These are phyloP conservation scores for Striga asiatica DNA, from an alignment of 257 asterid genomes.

Conservation along the genomic window DNA sequence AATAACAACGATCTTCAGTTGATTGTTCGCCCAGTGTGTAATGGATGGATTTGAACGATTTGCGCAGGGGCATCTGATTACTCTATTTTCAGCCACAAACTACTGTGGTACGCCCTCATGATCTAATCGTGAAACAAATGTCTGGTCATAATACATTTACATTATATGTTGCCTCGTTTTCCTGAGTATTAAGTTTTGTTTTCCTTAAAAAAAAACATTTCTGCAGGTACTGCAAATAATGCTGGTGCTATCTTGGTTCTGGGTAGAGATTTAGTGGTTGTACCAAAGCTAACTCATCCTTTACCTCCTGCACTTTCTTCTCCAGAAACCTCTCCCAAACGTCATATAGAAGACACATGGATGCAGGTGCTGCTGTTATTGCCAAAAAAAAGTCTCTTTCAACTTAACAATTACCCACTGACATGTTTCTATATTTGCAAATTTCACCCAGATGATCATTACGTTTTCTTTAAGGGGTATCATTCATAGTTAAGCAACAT, in stretches of 20 bases:
- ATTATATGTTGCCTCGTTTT: background rate
- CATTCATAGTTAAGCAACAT: too few relatives aligned
- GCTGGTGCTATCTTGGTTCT: conserved; percentile 97
- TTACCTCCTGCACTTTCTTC: conserved; percentile 93
- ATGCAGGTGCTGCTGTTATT: conserved; percentile 69
- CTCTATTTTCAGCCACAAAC: conserved; percentile 93
- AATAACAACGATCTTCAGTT: conserved; percentile 91
- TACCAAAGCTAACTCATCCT: conserved; percentile 94
- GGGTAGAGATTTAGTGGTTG: conserved; percentile 99
- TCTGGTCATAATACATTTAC: background rate
- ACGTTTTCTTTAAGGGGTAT: too few relatives aligned
- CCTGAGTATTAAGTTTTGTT: too few relatives aligned
- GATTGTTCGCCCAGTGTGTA: conserved; percentile 89
- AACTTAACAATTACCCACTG: too few relatives aligned
- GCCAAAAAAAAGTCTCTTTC: too few relatives aligned
- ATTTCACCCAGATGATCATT: too few relatives aligned
- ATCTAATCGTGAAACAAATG: too few relatives aligned
- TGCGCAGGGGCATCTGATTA: conserved; percentile 95
- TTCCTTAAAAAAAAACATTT: too few relatives aligned
- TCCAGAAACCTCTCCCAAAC: conserved; percentile 87
- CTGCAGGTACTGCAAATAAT: conserved; percentile 97
- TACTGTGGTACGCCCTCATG: conserved; percentile 67
- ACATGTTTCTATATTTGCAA: too few relatives aligned
- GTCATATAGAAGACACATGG: conserved; percentile 89
- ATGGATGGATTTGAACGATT: conserved; percentile 99